Evolutionary conservation across 2,329 filamentous ascomycete genomes (phyloP).

Genomic region (Penicillium psychrosexuale): DNA sequence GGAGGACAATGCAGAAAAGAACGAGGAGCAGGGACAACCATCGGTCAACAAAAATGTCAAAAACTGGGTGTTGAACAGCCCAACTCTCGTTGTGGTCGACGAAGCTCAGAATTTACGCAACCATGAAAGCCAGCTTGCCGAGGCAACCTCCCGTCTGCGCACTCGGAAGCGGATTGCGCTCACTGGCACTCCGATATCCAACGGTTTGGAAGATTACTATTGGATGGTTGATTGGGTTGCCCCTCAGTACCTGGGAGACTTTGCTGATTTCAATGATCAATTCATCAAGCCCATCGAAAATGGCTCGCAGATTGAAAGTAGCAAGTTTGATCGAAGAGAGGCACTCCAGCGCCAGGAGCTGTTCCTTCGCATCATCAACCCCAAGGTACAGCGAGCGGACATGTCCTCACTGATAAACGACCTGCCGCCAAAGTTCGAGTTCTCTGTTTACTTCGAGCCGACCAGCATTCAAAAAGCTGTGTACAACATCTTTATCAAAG

Average conservation of each 20-base stretch:
- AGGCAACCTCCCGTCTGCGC: constrained; percentile 57
- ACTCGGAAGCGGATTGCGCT: constrained; percentile 74
- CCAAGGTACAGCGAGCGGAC: constrained; percentile 74
- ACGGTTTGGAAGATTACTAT: constrained; percentile 79
- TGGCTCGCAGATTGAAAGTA: constrained; percentile 68
- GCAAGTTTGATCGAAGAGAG: constrained; percentile 51
- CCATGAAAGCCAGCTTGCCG: constrained; percentile 50
- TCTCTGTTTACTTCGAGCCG: constrained; percentile 71
- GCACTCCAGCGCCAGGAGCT: constrained; percentile 66
- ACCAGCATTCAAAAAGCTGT: constrained; percentile 61
- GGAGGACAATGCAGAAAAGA: background rate
- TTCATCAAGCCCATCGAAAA: constrained; percentile 70
- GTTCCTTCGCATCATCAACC: constrained; percentile 67
- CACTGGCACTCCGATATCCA: constrained; percentile 82
- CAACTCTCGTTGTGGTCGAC: constrained; percentile 76
- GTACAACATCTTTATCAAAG: constrained; percentile 57
- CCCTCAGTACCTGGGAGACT: constrained; percentile 69
- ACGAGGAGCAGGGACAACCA: constrained; percentile 38
- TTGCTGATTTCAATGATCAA: constrained; percentile 64
- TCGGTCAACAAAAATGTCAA: constrained; percentile 28
- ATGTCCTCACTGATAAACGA: constrained; percentile 64
- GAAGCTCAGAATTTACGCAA: constrained; percentile 83
- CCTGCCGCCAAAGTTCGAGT: constrained; percentile 75
- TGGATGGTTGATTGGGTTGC: constrained; percentile 86
- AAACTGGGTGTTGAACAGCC: constrained; percentile 55